Percentiles rank a stretch among this genome's conserved stretches.
Evolutionary conservation across 148 eudicot species (phyloP).

Genomic region (Suaeda aralocaspica): DNA sequence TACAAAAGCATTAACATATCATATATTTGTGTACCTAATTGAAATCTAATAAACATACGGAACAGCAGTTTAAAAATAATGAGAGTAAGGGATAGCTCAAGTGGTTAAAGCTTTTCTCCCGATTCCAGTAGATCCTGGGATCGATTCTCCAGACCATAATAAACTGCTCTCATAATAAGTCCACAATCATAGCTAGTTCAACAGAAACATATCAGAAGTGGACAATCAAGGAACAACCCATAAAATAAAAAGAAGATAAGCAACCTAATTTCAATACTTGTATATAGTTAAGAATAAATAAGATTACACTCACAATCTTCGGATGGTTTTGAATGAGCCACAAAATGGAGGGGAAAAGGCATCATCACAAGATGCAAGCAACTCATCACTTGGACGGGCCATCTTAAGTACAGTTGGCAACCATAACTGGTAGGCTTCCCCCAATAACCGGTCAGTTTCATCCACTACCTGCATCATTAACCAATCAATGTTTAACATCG

Average conservation of each 20-base stretch:
- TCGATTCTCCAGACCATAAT: background rate
- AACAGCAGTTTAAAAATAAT: too few relatives aligned
- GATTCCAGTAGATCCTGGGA: background rate
- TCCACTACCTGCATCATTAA: conserved; percentile 69
- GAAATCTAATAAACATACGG: background rate
- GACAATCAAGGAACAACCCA: background rate
- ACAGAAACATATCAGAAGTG: background rate
- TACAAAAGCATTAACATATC: background rate
- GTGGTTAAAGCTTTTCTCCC: too few relatives aligned
- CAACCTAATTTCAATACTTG: background rate
- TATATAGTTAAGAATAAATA: background rate
- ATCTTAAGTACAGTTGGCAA: conserved; percentile 76
- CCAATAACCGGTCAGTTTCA: conserved; percentile 88
- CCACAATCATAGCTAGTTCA: background rate
- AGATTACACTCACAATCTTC: conserved; percentile 54
- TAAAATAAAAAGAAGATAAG: background rate
- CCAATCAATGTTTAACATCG: conserved; percentile 9
- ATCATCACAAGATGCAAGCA: conserved; percentile 26
- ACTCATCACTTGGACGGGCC: conserved; percentile 38
- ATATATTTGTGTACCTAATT: background rate
- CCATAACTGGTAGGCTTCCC: conserved; percentile 96
- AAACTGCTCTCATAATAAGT: background rate
- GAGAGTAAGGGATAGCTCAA: too few relatives aligned
- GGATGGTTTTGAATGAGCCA: conserved; percentile 68
- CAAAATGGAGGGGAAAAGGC: conserved; percentile 29